Base-by-base conservation (phyloP, 2,329 filamentous ascomycete genomes). In the Epichloe baconii region DNA sequence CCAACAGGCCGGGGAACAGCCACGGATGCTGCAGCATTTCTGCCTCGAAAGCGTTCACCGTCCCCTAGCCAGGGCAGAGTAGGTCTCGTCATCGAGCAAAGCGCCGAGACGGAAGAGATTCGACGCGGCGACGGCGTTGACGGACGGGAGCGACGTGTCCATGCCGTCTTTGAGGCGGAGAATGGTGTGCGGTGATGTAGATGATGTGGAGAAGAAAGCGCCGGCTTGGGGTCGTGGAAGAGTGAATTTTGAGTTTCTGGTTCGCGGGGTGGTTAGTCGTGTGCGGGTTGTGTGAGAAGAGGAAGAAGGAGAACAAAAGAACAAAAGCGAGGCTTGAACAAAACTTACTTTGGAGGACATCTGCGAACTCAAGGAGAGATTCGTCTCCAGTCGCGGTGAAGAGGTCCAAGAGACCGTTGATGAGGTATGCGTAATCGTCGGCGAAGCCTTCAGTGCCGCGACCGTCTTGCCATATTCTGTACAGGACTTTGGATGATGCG, bases 11-110 rank as follows among this genome's bases (percentile, higher is more conserved):
- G 0, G 87, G 83, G 68, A 94, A 97, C 2, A 97, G 75, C 75
- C 93, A 95, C 0, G 93, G 89, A 60, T 97, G 89, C 65, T 97
- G 89, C 62, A 94, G 74, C 58, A 95, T 82, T 69, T 98, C 93
- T 0, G 86, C 84, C 58, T 95, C 88, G 58, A 98, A 98, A 0
- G 89, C 88, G 53, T 82, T 80, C 54, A 90, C 80, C 0, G 88
- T 93, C 57, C 85, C 48, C 78, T 77, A 0, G 88, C 89, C 48
- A 82, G 74, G 48, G 72, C 71, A 0, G 74, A 75, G 61, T 88
- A 90, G 3, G 67, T 66, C 2, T 80, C 70, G 56, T 88, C 81
- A 45, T 80, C 78, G 0, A 95, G 73, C 2, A 95, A 65, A 5
- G 77, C 76, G 12, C 80, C 80, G 4, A 97, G 78, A 0, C 88